These are phyloP conservation scores for Acacia melanoxylon DNA, from an alignment of 306 rosid genomes.

Conservation along the genomic window DNA sequence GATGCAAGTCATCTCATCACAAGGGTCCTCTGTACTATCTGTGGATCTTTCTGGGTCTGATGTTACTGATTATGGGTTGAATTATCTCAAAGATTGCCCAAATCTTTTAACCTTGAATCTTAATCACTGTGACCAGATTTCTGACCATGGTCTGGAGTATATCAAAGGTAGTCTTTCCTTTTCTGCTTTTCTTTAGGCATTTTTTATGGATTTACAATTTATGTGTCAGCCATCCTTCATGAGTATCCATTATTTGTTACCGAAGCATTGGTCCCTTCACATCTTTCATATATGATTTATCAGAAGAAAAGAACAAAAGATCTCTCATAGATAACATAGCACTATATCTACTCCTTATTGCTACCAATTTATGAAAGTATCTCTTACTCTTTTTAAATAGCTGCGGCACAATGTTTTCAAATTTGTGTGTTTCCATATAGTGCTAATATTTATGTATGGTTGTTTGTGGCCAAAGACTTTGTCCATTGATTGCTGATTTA, in stretches of 20 bases:
- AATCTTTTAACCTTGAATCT: conserved; percentile 58
- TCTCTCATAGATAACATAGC: neutral
- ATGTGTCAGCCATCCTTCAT: neutral
- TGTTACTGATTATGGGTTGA: conserved; percentile 59
- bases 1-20: conserved; percentile 69
- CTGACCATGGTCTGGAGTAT: conserved; percentile 52
- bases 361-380: neutral
- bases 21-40: conserved; percentile 65
- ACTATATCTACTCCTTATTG: neutral
- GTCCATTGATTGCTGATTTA: conserved; percentile 13
- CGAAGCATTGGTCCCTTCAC: conserved; percentile 18
- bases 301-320: neutral
- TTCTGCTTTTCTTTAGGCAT: neutral
- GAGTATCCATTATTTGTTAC: neutral
- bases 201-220: neutral
- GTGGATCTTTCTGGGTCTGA: conserved; percentile 67
- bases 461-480: conserved; percentile 6
- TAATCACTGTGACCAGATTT: conserved; percentile 61
- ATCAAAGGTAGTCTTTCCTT: conserved; percentile 48
- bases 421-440: conserved; percentile 4
- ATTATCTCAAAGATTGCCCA: conserved; percentile 53
- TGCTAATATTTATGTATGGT: neutral
- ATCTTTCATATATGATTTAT: conserved; percentile 15
- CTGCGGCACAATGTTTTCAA: neutral
- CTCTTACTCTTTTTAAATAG: neutral